Evolutionary conservation across 169 alveolate species (phyloP), one percentile per base, ranked within the genome.

Genomic region (Plasmodium knowlesi): DNA sequence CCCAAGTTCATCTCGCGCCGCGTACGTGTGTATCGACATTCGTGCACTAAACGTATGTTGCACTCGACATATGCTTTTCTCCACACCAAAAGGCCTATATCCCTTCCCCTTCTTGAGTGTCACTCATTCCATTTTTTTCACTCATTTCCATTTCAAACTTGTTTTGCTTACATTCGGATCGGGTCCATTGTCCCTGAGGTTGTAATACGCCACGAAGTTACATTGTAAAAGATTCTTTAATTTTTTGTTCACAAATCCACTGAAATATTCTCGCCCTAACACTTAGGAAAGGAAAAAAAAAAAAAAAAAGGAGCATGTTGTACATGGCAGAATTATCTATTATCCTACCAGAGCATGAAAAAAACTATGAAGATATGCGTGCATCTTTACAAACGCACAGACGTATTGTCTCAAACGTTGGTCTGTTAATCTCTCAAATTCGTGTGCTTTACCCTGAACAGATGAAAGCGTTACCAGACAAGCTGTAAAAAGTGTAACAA

Each of bases 221-320:
- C 94, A 88, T 61, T 88, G 54, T 79, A 88, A 54, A 8, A 88
- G 82, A 19, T 39, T 30, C 34, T 61, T 78, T 88, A 88, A 61
- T n/a, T 88, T 79, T 70, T 88, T 53, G 71, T 57, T 30, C 53
- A 88, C 34, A 37, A 37, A 57, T 25, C 89, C 94, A 9, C 57
- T 70, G 57, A 78, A 88, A 54, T 30, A 30, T 2, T 88, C 89
- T 61, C 30, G 37, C 53, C 94, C 94, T 19, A 14, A 16, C 25
- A 88, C 90, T 73, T 32, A 9, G 4, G 73, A 73, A 46, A 54
- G 12, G 19, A 39, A 32, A 4, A 85, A 53, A 53, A 54, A 22
- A 32, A 39, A 32, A 4, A 85, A 53, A 53, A 54, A 73, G 30
- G 82, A 16, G 71, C 19, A 57, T 41, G 46, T n/a, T 14, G 43